Conservation (phyloP, 495 filamentous ascomycete genomes). For the Ascodesmis nigricans region DNA sequence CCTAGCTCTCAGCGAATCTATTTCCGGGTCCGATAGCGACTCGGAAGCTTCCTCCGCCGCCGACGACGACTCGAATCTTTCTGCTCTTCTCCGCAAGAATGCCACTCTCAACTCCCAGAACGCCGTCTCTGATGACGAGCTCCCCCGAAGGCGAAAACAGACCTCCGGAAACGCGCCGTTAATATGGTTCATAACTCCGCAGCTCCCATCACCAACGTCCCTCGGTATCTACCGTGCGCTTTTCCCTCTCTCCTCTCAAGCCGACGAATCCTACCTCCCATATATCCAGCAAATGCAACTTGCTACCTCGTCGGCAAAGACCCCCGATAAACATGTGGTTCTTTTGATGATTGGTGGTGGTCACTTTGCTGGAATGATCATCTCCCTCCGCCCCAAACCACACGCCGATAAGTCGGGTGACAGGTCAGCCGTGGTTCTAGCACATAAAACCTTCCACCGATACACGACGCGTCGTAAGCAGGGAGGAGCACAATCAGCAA, state of each 20-base stretch:
- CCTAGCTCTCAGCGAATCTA: conserved; percentile 30
- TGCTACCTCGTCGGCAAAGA: conserved; percentile 14
- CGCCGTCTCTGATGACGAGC: conserved; percentile 29
- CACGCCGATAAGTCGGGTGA: conserved; percentile 50
- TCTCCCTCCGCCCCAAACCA: conserved; percentile 56
- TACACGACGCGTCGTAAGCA: conserved; percentile 94
- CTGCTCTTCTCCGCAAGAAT: conserved; percentile 12
- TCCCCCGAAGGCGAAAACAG: conserved; percentile 25
- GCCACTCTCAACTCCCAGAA: conserved; percentile 19
- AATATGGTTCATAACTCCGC: conserved; percentile 62
- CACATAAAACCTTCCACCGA: conserved; percentile 91
- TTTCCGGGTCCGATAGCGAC: conserved; percentile 18
- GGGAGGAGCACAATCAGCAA: conserved; percentile 82
- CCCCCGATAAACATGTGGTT: conserved; percentile 49
- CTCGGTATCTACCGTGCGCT: conserved; percentile 70
- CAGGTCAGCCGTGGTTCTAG: conserved; percentile 62
- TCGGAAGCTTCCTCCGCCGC: conserved; percentile 32
- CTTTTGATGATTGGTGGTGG: conserved; percentile 97
- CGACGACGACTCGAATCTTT: conserved; percentile 7
- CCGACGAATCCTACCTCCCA: conserved; percentile 47
- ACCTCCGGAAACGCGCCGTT: conserved; percentile 49
- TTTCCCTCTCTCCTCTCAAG: conserved; percentile 49
- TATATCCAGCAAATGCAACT: conserved; percentile 33
- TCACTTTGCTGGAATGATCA: conserved; percentile 90
- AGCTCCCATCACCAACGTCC: conserved; percentile 52